Evolutionary conservation across 768 basidiomycete genomes (phyloP), one percentile per base, ranked within the genome.

Genomic region (Xerocomus spinulosus): DNA sequence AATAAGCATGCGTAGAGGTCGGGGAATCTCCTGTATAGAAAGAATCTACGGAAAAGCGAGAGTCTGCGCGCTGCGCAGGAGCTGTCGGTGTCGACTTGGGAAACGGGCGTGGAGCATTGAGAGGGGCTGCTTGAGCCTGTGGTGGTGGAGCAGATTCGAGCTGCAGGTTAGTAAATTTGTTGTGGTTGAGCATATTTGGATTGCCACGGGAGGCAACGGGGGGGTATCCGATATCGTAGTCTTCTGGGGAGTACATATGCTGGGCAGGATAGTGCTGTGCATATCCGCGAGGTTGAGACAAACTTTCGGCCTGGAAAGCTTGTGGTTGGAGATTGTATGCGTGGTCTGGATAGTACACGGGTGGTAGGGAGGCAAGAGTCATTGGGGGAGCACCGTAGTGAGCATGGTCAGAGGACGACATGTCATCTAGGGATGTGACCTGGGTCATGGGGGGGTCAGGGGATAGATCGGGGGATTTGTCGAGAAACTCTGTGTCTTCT

Each of bases 401-500:
- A 9, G 44, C 37, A 23, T 60, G 51, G 37, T 68, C 64, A 9
- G 55, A 55, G 39, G 45, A 37, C 4, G 52, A 52, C 2, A 29
- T 44, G 15, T 66, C 54, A 3, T 57, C 66, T 1, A 10, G 15
- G 42, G 49, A 47, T 5, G 42, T 28, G 42, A 46, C 23, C 0
- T 55, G 48, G 14, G 44, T 50, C 35, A 47, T 38, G 21, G 59
- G 51, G 9, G 46, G 53, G 32, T 59, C 49, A 17, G 29, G 3
- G 32, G 46, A 46, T 12, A 30, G 7, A 13, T 57, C 46, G 25
- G 49, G 54, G 0, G 46, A 29, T 40, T 58, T 66, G 44, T 60
- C 66, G 18, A 67, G 55, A 42, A 44, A 63, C 39, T 68, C 66
- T 29, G 55, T 53, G 24, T 66, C 63, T 14, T 69, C 63, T 5